These are phyloP conservation scores for Lojkania enalia DNA, from an alignment of 2,329 filamentous ascomycete species.

Conservation along the genomic window DNA sequence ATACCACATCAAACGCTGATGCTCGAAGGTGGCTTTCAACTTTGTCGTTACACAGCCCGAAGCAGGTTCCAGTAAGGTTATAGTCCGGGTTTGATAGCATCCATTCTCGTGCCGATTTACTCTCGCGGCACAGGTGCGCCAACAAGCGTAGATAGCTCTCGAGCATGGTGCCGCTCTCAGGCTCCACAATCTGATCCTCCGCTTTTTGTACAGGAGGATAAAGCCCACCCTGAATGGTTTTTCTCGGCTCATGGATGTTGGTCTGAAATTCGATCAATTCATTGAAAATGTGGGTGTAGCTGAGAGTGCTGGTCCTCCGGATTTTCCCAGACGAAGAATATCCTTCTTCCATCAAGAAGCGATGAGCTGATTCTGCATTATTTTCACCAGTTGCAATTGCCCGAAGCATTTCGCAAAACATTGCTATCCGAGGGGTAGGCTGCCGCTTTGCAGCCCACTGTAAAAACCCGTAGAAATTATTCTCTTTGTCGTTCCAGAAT, in stretches of 20 bases:
- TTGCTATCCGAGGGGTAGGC: constrained; percentile 92
- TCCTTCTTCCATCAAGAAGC: constrained; percentile 86
- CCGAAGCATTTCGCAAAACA: constrained; percentile 95
- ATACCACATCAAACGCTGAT: constrained; percentile 78
- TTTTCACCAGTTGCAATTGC: constrained; percentile 81
- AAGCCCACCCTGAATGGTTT: constrained; percentile 65
- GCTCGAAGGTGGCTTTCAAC: constrained; percentile 79
- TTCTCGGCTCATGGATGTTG: constrained; percentile 71
- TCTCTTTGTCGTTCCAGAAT: constrained; percentile 92
- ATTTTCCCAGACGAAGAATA: constrained; percentile 71
- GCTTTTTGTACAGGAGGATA: constrained; percentile 42
- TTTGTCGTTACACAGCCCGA: constrained; percentile 75
- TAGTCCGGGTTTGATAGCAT: constrained; percentile 70
- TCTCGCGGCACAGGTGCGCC: constrained; percentile 77
- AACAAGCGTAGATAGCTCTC: constrained; percentile 91
- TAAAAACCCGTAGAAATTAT: constrained; percentile 90
- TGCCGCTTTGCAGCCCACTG: constrained; percentile 96
- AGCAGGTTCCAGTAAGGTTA: constrained; percentile 72
- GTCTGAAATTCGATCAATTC: constrained; percentile 84
- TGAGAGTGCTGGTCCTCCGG: constrained; percentile 80
- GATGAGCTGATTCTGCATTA: constrained; percentile 82
- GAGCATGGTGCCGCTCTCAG: constrained; percentile 94
- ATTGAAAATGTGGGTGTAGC: constrained; percentile 89
- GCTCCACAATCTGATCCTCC: constrained; percentile 70
- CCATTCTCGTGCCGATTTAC: constrained; percentile 71